phyloP scores from a whole-genome alignment of 164 flowering plant genomes.

The Buxus sempervirens region DNA sequence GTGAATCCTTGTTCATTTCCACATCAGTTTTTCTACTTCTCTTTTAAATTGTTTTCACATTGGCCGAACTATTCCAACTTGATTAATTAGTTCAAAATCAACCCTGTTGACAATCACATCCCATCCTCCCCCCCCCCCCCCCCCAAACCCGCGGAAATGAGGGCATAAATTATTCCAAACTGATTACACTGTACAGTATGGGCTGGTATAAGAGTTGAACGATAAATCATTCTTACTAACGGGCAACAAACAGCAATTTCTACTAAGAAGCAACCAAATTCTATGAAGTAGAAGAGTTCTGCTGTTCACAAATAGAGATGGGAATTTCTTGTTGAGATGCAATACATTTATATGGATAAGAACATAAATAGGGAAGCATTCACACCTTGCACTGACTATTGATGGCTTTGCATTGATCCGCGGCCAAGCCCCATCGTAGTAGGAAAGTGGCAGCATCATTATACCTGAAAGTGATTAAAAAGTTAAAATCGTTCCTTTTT shows the following conservation, averaged over 20 bases:
- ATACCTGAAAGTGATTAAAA: constrained; percentile 41
- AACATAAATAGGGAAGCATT: not conserved
- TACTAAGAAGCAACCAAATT: not conserved
- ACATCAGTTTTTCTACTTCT: no score
- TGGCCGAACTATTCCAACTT: no score
- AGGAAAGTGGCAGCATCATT: constrained; percentile 84
- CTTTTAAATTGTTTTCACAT: no score
- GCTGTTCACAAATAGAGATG: not conserved
- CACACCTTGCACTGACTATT: constrained; percentile 95
- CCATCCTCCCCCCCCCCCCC: no score
- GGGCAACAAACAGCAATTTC: not conserved
- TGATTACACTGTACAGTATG: no score
- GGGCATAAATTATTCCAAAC: no score
- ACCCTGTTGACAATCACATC: no score
- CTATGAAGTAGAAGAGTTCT: not conserved
- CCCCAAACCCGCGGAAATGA: no score
- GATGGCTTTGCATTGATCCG: constrained; percentile 80
- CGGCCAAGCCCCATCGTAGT: constrained; percentile 76
- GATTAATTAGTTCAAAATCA: no score
- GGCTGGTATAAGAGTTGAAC: not conserved
- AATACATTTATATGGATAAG: no score
- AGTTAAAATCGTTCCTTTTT: not conserved
- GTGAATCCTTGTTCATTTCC: no score
- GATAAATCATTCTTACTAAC: not conserved
- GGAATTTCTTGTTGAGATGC: not conserved